These are phyloP conservation scores for Blastobotrys illinoisensis DNA, from an alignment of 1,139 yeast genomes.

Conservation along the genomic window DNA sequence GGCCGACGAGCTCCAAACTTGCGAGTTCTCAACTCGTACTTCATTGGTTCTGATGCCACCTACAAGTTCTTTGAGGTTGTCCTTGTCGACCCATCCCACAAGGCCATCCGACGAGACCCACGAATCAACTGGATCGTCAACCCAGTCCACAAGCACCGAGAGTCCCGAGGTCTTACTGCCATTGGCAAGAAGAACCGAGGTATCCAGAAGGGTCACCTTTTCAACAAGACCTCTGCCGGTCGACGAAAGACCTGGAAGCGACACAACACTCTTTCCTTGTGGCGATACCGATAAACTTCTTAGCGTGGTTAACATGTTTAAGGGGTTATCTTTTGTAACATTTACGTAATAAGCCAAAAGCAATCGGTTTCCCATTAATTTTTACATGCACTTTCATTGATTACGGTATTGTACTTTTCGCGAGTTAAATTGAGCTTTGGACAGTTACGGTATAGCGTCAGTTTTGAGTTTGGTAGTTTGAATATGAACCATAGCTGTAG, in stretches of 20 bases:
- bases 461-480: no score
- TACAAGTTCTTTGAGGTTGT: conserved; percentile 99
- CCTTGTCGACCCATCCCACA: conserved; percentile 95
- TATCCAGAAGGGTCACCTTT: conserved; percentile 99
- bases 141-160: conserved; percentile 99
- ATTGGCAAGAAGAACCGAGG: conserved; percentile 99
- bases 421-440: no score
- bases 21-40: conserved; percentile 99
- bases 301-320: neutral
- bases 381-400: no score
- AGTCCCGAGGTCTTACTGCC: conserved; percentile 97
- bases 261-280: conserved; percentile 96
- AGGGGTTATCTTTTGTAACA: conserved; percentile 26
- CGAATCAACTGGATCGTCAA: conserved; percentile 99
- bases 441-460: no score
- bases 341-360: conserved; percentile 22
- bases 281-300: conserved; percentile 80
- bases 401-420: no score
- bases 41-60: conserved; percentile 99
- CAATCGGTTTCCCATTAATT: neutral
- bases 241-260: conserved; percentile 99
- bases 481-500: no score
- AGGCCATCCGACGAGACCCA: conserved; percentile 98
- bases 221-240: conserved; percentile 87
- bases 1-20: conserved; percentile 98